A percentile compares a stretch with the other conserved stretches of the same genome.
These are phyloP conservation scores for Chlamydomonas sp. DNA, from an alignment of 139 green algal species.

Conservation along the genomic window DNA sequence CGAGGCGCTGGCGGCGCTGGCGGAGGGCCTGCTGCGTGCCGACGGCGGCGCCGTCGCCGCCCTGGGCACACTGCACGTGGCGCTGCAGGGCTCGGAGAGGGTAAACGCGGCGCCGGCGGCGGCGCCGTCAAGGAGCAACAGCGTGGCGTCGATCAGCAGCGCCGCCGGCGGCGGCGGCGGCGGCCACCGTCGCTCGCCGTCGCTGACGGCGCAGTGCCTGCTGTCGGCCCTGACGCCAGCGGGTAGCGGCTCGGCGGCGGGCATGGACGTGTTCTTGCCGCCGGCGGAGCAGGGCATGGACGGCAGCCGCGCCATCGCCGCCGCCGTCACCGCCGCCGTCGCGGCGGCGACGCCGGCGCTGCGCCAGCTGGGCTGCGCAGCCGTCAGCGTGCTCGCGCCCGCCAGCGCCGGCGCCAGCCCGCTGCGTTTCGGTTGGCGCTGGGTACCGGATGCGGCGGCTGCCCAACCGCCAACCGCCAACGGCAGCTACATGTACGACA, in stretches of 20 bases:
- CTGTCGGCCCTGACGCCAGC: not conserved
- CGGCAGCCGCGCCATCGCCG: slow-evolving; percentile 12
- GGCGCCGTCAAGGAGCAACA: too few species aligned
- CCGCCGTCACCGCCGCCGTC: not conserved
- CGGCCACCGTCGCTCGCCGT: slow-evolving; percentile 26
- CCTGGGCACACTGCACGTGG: slow-evolving; percentile 22
- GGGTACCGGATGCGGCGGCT: not conserved
- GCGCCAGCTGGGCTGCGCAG: slow-evolving; percentile 1
- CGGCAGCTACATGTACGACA: slow-evolving; percentile 18
- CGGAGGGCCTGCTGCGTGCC: not conserved
- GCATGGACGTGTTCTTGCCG: slow-evolving; percentile 16
- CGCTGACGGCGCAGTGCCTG: not conserved
- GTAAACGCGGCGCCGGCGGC: not conserved
- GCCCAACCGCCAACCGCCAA: not conserved
- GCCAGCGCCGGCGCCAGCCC: slow-evolving; percentile 13
- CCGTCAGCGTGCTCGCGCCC: slow-evolving; percentile 35
- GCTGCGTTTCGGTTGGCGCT: slow-evolving; percentile 21
- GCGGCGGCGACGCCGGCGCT: not conserved
- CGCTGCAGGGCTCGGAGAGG: not conserved
- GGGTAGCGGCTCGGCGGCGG: not conserved
- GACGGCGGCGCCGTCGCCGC: slow-evolving; percentile 7
- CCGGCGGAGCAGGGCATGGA: slow-evolving; percentile 23
- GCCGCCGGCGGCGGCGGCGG: not conserved
- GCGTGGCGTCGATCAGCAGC: not conserved
- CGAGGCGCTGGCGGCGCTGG: not conserved